A percentile compares a stretch with the other conserved stretches of the same genome.
phyloP scores from a whole-genome alignment of 2,329 filamentous ascomycete species.

The Teratosphaeria gauchensis region DNA sequence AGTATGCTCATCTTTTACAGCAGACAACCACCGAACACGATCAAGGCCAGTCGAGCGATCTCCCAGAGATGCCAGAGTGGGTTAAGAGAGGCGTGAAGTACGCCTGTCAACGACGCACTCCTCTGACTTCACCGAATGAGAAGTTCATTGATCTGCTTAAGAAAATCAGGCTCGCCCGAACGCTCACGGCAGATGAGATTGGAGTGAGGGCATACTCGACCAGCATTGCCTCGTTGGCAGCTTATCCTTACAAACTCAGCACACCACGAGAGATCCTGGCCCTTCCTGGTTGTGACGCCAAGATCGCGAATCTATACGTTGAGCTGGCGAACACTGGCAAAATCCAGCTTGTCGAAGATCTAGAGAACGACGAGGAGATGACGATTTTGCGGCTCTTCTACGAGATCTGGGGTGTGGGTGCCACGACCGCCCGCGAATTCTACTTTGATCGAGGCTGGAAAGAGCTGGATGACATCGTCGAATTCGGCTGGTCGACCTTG shows the following conservation, averaged over 20 bases:
- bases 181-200: slow-evolving; percentile 64
- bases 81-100: slow-evolving; percentile 55
- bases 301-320: slow-evolving; percentile 66
- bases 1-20: slow-evolving; percentile 44
- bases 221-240: slow-evolving; percentile 70
- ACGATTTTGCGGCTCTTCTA: slow-evolving; percentile 61
- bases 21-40: slow-evolving; percentile 75
- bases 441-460: slow-evolving; percentile 67
- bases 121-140: slow-evolving; percentile 59
- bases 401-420: slow-evolving; percentile 86
- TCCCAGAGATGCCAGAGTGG: slow-evolving; percentile 64
- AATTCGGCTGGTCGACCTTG: slow-evolving; percentile 67
- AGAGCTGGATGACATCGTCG: slow-evolving; percentile 76
- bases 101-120: slow-evolving; percentile 72
- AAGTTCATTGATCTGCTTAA: slow-evolving; percentile 64
- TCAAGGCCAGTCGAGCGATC: slow-evolving; percentile 30
- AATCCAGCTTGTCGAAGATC: slow-evolving; percentile 54
- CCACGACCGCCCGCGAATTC: slow-evolving; percentile 70
- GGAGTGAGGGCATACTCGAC: slow-evolving; percentile 81
- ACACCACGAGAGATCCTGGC: slow-evolving; percentile 33
- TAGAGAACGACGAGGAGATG: slow-evolving; percentile 55
- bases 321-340: slow-evolving; percentile 59
- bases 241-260: slow-evolving; percentile 58
- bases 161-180: slow-evolving; percentile 62
- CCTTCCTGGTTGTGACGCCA: slow-evolving; percentile 72